Evolutionary conservation across 177 flowering plant species (phyloP).

Genomic region (Vitis hybrid): DNA sequence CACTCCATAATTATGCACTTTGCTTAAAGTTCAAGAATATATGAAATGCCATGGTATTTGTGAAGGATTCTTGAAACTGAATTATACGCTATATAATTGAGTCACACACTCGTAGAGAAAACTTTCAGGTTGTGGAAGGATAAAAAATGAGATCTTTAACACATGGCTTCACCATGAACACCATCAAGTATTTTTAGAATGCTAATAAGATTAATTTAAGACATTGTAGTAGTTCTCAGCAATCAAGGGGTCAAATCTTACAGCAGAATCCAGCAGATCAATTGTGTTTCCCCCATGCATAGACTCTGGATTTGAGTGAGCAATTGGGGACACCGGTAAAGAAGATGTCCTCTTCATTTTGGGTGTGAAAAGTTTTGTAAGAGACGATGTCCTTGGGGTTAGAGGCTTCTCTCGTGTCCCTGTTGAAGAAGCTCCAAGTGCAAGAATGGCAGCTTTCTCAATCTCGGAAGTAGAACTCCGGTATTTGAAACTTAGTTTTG

Average conservation of each 20-base stretch:
- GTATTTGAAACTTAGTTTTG: constrained; percentile 70
- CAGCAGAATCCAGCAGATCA: constrained; percentile 23
- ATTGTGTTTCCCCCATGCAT: constrained; percentile 42
- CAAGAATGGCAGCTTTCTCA: constrained; percentile 65
- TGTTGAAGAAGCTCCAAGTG: constrained; percentile 45
- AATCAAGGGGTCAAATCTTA: constrained; percentile 18
- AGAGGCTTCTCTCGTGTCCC: constrained; percentile 30
- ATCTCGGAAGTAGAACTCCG: constrained; percentile 47
- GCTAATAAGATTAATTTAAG: background rate
- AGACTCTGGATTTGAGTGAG: constrained; percentile 83
- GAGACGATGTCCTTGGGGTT: constrained; percentile 58
- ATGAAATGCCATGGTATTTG: no score
- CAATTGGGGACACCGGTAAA: constrained; percentile 70
- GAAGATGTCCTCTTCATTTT: constrained; percentile 64
- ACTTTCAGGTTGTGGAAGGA: background rate
- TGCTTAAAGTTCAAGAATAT: no score
- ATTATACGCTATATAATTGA: background rate
- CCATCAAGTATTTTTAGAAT: background rate
- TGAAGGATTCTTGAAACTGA: background rate
- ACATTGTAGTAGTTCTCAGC: constrained; percentile 2
- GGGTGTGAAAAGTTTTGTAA: constrained; percentile 63
- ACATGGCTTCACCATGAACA: background rate
- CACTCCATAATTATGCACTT: no score
- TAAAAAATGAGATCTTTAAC: background rate
- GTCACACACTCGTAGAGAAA: background rate